phyloP scores from a whole-genome alignment of 768 basidiomycete species.

The Russula vinacea region DNA sequence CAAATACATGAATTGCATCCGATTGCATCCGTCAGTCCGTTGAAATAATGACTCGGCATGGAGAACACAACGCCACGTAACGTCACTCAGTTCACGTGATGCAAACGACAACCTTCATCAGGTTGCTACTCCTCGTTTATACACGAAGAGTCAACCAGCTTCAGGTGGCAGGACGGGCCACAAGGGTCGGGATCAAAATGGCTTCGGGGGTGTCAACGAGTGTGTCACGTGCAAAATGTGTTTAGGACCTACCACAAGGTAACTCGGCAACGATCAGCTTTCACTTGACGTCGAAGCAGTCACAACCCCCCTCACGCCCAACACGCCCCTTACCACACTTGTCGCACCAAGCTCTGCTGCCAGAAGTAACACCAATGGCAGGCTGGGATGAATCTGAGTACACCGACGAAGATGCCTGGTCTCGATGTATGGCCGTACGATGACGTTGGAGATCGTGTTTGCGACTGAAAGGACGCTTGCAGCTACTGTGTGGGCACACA shows the following conservation, averaged over 20 bases:
- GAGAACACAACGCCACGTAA: slow-evolving; percentile 1
- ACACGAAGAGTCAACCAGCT: slow-evolving; percentile 31
- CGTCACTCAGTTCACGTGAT: slow-evolving; percentile 16
- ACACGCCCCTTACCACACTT: slow-evolving; percentile 35
- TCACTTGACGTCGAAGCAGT: slow-evolving; percentile 65
- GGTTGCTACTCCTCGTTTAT: slow-evolving; percentile 32
- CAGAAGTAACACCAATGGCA: slow-evolving; percentile 24
- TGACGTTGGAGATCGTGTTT: slow-evolving; percentile 94
- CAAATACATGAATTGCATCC: slow-evolving; percentile 10
- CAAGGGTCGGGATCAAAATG: slow-evolving; percentile 5
- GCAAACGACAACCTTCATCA: slow-evolving; percentile 24
- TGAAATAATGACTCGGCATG: slow-evolving; percentile 9
- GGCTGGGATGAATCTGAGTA: slow-evolving; percentile 29
- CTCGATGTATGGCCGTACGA: slow-evolving; percentile 71
- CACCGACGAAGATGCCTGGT: slow-evolving; percentile 31
- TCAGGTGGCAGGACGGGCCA: slow-evolving; percentile 30
- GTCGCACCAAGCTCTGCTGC: slow-evolving; percentile 27
- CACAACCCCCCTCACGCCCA: slow-evolving; percentile 31
- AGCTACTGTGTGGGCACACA: slow-evolving; percentile 79
- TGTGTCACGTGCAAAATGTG: not conserved
- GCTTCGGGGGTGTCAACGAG: not conserved
- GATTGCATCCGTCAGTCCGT: slow-evolving; percentile 14
- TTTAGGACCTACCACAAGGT: not conserved
- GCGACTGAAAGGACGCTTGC: slow-evolving; percentile 88
- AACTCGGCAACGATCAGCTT: slow-evolving; percentile 14